A percentile compares a stretch with the other conserved stretches of the same genome.
These are phyloP conservation scores for Eurotiales sp. DNA, from an alignment of 2,329 filamentous ascomycete species.

Conservation along the genomic window DNA sequence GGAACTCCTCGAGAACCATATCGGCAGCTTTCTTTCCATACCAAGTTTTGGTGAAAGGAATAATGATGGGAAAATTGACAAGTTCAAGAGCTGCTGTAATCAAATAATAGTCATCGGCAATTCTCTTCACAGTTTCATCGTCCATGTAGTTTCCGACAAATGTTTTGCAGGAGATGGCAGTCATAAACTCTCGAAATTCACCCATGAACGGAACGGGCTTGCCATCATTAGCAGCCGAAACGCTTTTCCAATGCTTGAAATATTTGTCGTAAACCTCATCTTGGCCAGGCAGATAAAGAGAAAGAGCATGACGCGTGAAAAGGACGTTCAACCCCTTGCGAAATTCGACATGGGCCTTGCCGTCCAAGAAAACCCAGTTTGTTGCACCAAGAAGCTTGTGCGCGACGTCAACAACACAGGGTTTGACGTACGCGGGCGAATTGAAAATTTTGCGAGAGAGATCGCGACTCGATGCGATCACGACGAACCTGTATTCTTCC, in stretches of 20 bases:
- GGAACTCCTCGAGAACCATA: conserved; percentile 84
- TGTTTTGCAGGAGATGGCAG: conserved; percentile 90
- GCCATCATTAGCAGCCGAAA: conserved; percentile 68
- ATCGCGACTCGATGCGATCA: conserved; percentile 91
- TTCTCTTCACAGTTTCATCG: conserved; percentile 85
- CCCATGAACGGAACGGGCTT: conserved; percentile 85
- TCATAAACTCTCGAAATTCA: conserved; percentile 90
- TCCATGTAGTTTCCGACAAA: conserved; percentile 96
- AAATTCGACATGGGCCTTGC: conserved; percentile 91
- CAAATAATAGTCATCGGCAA: conserved; percentile 93
- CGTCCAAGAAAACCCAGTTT: conserved; percentile 98
- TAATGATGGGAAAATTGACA: conserved; percentile 96
- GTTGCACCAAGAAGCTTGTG: conserved; percentile 86
- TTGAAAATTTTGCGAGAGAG: conserved; percentile 97
- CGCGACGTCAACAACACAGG: conserved; percentile 90
- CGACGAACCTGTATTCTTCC: conserved; percentile 68
- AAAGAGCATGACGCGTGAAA: conserved; percentile 87
- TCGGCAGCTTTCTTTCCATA: conserved; percentile 94
- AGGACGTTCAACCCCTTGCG: conserved; percentile 93
- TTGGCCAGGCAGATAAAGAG: conserved; percentile 84
- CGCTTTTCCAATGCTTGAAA: conserved; percentile 72
- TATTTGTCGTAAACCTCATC: conserved; percentile 88
- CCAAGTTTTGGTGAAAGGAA: conserved; percentile 94
- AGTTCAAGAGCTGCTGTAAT: conserved; percentile 94
- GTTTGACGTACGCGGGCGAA: conserved; percentile 85